phyloP scores from a whole-genome alignment of 2,329 filamentous ascomycete genomes.

The Ramularia collo-cygni region DNA sequence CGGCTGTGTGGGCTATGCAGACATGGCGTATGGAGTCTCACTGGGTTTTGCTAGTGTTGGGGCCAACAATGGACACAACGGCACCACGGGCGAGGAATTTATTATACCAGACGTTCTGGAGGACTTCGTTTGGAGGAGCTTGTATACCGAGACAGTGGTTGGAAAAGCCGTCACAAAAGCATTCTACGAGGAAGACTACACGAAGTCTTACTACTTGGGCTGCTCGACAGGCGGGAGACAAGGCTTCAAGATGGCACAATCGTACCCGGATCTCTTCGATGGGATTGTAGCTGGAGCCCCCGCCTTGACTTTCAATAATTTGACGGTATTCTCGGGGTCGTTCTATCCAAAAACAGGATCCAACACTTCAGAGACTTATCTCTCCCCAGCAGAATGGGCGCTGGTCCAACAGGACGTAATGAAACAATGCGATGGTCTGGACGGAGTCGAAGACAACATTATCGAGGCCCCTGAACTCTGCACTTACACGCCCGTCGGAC shows the following conservation, averaged over 20 bases:
- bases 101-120: constrained; percentile 40
- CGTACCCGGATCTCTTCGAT: constrained; percentile 42
- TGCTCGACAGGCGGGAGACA: constrained; percentile 43
- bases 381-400: constrained; percentile 33
- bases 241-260: constrained; percentile 39
- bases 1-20: constrained; percentile 33
- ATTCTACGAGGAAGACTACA: constrained; percentile 33
- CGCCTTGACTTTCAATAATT: constrained; percentile 36
- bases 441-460: constrained; percentile 41
- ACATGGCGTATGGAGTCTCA: constrained; percentile 33
- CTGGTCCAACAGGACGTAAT: constrained; percentile 38
- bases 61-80: constrained; percentile 39
- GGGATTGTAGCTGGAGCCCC: constrained; percentile 41
- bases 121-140: constrained; percentile 40
- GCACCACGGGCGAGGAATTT: constrained; percentile 40
- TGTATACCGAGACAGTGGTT: constrained; percentile 25
- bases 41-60: constrained; percentile 36
- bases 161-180: constrained; percentile 26
- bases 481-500: constrained; percentile 33
- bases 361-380: constrained; percentile 32
- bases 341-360: constrained; percentile 35
- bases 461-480: constrained; percentile 40
- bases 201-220: constrained; percentile 42
- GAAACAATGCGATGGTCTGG: constrained; percentile 43
- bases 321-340: constrained; percentile 36